These are phyloP conservation scores for Neocallimastix lanati DNA, from an alignment of 192 early-diverging fungal species.

Conservation along the genomic window DNA sequence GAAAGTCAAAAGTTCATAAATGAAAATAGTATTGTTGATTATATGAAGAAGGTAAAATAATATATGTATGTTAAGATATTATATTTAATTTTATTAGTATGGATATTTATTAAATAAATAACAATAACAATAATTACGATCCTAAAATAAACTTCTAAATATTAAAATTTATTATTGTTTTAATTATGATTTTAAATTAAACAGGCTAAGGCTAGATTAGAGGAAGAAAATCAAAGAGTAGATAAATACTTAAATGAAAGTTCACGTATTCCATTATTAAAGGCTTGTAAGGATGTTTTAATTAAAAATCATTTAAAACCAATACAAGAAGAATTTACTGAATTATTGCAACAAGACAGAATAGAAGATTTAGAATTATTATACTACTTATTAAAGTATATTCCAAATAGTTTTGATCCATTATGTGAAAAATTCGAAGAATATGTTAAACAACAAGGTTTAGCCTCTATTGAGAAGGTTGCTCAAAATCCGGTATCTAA, in stretches of 20 bases:
- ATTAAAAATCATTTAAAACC: slow-evolving; percentile 65
- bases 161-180: background rate
- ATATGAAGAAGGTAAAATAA: slow-evolving; percentile 92
- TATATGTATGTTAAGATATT: background rate
- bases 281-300: slow-evolving; percentile 65
- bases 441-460: slow-evolving; percentile 60
- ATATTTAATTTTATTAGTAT: too few relatives aligned
- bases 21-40: slow-evolving; percentile 78
- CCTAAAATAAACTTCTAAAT: too few relatives aligned
- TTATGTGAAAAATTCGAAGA: slow-evolving; percentile 56
- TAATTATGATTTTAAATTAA: background rate
- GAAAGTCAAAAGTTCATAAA: slow-evolving; percentile 79
- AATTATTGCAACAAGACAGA: slow-evolving; percentile 70
- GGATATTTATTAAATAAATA: background rate
- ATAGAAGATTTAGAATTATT: slow-evolving; percentile 74
- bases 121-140: background rate
- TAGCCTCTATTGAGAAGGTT: slow-evolving; percentile 61
- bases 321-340: slow-evolving; percentile 80
- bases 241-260: slow-evolving; percentile 64
- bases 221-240: slow-evolving; percentile 73
- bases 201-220: slow-evolving; percentile 51
- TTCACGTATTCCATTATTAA: slow-evolving; percentile 58
- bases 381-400: slow-evolving; percentile 61
- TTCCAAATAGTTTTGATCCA: slow-evolving; percentile 65
- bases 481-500: slow-evolving; percentile 14